Conservation (phyloP, 192 early-diverging fungal species). For the Dispira parvispora region DNA sequence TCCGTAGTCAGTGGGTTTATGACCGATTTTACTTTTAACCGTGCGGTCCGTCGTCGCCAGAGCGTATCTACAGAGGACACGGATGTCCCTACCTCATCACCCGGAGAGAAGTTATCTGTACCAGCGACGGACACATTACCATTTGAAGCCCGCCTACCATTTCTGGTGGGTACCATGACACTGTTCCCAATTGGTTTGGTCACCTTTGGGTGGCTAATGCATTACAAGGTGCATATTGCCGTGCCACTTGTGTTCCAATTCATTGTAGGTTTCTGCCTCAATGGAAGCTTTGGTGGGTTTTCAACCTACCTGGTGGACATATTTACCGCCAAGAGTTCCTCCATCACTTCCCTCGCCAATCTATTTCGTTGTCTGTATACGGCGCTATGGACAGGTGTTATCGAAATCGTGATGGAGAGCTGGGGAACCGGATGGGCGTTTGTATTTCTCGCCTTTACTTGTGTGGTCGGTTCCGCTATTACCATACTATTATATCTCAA, state of each 20-base stretch:
- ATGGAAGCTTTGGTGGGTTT: constrained; percentile 21
- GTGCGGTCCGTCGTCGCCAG: background rate
- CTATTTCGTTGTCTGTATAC: constrained; percentile 23
- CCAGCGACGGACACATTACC: background rate
- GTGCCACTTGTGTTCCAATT: constrained; percentile 24
- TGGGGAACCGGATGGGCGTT: constrained; percentile 7
- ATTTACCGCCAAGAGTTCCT: constrained; percentile 21
- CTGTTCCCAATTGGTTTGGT: constrained; percentile 19
- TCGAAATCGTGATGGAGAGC: background rate
- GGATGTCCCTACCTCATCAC: background rate
- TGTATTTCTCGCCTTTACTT: background rate
- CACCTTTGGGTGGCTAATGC: constrained; percentile 23
- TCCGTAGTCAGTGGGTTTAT: constrained; percentile 23
- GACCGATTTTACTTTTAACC: constrained; percentile 14
- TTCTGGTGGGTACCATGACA: constrained; percentile 18
- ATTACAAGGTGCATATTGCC: constrained; percentile 15
- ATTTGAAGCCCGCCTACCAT: constrained; percentile 19
- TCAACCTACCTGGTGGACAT: constrained; percentile 27
- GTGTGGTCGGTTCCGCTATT: background rate
- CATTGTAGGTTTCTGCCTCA: constrained; percentile 22
- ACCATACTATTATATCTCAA: background rate
- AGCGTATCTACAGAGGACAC: background rate
- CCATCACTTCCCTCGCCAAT: constrained; percentile 28
- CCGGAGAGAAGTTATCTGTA: background rate
- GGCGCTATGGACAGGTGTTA: background rate